These are phyloP conservation scores for Thymus mandschuricus DNA, from an alignment of 257 asterid species.

Conservation along the genomic window DNA sequence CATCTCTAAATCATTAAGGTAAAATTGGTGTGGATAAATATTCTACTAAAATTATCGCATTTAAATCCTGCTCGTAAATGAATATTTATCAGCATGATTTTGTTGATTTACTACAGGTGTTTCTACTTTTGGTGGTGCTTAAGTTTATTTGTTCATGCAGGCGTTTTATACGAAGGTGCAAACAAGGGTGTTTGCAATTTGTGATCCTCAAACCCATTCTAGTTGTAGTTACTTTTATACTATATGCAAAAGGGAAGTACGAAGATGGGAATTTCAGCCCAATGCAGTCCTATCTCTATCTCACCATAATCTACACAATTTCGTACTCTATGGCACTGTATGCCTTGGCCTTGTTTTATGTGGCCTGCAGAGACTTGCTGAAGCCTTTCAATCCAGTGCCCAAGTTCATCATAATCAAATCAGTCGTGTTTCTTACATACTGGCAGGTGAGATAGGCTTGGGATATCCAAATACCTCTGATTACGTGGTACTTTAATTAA, in stretches of 20 bases:
- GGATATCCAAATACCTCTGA: background rate
- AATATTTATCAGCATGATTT: slow-evolving; percentile 1
- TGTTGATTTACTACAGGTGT: slow-evolving; percentile 51
- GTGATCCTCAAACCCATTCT: slow-evolving; percentile 94
- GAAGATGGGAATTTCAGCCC: slow-evolving; percentile 95
- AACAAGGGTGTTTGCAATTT: slow-evolving; percentile 97
- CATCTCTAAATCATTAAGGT: background rate
- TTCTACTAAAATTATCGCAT: background rate
- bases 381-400: slow-evolving; percentile 98
- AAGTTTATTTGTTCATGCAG: slow-evolving; percentile 48
- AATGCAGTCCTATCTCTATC: slow-evolving; percentile 84
- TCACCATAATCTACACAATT: slow-evolving; percentile 89
- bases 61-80: slow-evolving; percentile 16
- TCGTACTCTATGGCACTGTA: slow-evolving; percentile 95
- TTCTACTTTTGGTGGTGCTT: slow-evolving; percentile 35
- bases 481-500: slow-evolving; percentile 20
- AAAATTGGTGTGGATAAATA: slow-evolving; percentile 1
- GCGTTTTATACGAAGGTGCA: slow-evolving; percentile 96
- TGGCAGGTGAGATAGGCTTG: slow-evolving; percentile 75
- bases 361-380: slow-evolving; percentile 95
- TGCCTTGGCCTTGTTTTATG: slow-evolving; percentile 87
- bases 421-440: slow-evolving; percentile 94
- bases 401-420: slow-evolving; percentile 88
- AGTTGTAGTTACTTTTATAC: slow-evolving; percentile 73
- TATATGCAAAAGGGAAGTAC: slow-evolving; percentile 88